Percentiles rank a stretch among this genome's conserved stretches.
phyloP scores from a whole-genome alignment of 495 filamentous ascomycete genomes.

The Annulohypoxylon moriforme region DNA sequence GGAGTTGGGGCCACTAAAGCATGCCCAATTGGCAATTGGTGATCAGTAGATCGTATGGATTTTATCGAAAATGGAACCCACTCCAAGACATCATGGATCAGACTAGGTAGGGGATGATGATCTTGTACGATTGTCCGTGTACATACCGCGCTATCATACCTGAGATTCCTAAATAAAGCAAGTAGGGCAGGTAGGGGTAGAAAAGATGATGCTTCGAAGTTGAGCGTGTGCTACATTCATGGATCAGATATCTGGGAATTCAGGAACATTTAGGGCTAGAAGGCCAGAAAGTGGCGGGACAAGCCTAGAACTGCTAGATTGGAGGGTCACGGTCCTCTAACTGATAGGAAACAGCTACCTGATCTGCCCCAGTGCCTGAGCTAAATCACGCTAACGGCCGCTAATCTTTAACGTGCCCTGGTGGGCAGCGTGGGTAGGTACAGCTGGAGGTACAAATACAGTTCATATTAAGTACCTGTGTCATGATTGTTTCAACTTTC shows the following conservation, averaged over 20 bases:
- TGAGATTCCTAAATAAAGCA: background rate
- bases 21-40: background rate
- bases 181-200: background rate
- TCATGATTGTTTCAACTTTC: constrained; percentile 39
- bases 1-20: constrained; percentile 14
- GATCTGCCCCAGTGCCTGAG: background rate
- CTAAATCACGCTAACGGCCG: background rate
- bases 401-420: background rate
- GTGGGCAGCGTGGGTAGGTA: background rate
- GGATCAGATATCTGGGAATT: background rate
- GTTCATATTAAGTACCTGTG: constrained; percentile 23
- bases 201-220: background rate
- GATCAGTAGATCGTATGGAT: constrained; percentile 10
- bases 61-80: constrained; percentile 9
- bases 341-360: background rate
- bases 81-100: background rate
- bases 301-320: too few species aligned
- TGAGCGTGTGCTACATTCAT: background rate
- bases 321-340: background rate
- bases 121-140: background rate
- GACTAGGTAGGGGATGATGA: background rate
- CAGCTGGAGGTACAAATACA: background rate
- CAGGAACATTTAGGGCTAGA: too few species aligned
- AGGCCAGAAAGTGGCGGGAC: too few species aligned
- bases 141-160: too few species aligned